Conservation (phyloP, 2,329 filamentous ascomycete genomes). For the Fusarium sp. region DNA sequence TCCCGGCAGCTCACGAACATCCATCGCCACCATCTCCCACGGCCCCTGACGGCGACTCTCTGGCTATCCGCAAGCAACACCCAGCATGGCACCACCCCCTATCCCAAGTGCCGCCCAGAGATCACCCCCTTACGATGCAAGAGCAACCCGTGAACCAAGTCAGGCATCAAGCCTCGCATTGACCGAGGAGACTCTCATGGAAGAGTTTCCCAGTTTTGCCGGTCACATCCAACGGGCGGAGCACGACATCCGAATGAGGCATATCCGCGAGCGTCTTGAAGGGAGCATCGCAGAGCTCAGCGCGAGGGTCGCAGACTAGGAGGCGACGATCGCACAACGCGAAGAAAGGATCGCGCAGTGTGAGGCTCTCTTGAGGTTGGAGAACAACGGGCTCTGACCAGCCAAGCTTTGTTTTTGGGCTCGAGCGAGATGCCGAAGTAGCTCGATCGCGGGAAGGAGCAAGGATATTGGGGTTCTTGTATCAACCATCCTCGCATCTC, state of each 20-base stretch:
- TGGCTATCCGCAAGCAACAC: fast-evolving
- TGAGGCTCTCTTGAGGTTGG: no score
- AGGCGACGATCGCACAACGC: not conserved
- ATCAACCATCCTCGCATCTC: no score
- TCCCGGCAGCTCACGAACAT: not conserved
- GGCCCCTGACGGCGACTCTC: no score
- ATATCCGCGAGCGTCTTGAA: not conserved
- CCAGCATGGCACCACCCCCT: fast-evolving
- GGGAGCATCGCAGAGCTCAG: not conserved
- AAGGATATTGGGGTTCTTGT: not conserved
- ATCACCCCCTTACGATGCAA: fast-evolving
- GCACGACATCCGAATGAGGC: not conserved
- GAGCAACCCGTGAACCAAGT: not conserved
- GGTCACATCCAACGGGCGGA: not conserved
- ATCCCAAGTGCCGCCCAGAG: fast-evolving
- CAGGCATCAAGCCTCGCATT: not conserved
- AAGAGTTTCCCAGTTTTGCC: no score
- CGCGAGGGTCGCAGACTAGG: fast-evolving
- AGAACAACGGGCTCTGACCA: not conserved
- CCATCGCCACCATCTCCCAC: not conserved
- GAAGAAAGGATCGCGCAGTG: not conserved
- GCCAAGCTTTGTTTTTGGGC: not conserved
- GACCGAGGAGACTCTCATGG: no score
- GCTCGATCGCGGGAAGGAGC: not conserved
- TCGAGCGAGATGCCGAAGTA: fast-evolving